Base-by-base conservation (phyloP, 192 early-diverging fungal species). In the Coemansia sp. region DNA sequence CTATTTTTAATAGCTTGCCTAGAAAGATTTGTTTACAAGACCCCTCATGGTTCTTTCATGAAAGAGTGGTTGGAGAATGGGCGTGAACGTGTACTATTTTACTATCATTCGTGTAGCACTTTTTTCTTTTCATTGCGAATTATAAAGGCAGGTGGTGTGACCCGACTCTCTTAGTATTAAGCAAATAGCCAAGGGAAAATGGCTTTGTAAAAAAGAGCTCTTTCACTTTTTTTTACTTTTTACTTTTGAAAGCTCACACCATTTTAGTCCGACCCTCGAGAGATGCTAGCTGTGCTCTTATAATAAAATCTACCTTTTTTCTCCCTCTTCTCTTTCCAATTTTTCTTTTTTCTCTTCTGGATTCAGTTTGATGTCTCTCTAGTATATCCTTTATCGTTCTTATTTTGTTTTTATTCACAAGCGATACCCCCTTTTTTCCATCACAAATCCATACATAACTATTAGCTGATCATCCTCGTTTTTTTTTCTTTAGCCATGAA, bases 401-500 rank as follows among this genome's bases (percentile, higher is more conserved):
- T 24, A 20, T 64, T 31, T 70, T 58, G 11, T 60, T 39, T 57
- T 24, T 16, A 36, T 38, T 21, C 23, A 21, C 38, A 43, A 40
- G 34, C 21, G 36, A 42, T 40, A n/a, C 42, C 40, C 43, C 28
- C 42, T 60, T 65, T 55, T 42, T 57, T 24, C 63, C 53, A 45
- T 20, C 37, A 63, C 42, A 13, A n/a, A n/a, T n/a, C n/a, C 39
- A 57, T 10, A 28, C 26, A 62, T 11, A 48, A 3, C 11, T 36
- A 21, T 21, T 48, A 35, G 20, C 4, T 3, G 31, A 31, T 31
- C n/a, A 63, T 26, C 48, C 10, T 33, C 28, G 9, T 23, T 21
- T n/a, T n/a, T n/a, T n/a, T n/a, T n/a, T n/a, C n/a, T n/a, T n/a
- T 11, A 36, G 59, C 20, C 34, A 70, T 73, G 66, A 66, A 65